phyloP scores from a whole-genome alignment of 306 rosid species.

The Mimosa pudica region DNA sequence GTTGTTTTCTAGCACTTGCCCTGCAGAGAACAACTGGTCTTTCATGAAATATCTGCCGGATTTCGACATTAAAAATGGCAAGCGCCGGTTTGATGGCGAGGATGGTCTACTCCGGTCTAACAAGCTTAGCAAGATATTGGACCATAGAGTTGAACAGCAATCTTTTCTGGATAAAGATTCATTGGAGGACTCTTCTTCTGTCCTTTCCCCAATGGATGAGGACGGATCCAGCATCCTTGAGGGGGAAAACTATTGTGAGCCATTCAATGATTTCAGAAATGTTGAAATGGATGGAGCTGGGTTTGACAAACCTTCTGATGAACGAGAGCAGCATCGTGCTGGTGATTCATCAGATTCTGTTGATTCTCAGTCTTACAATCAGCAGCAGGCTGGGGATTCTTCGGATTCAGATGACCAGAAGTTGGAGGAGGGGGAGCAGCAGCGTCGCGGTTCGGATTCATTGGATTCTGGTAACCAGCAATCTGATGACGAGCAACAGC shows the following conservation, averaged over 20 bases:
- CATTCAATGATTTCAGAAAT: neutral
- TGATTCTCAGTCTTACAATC: neutral
- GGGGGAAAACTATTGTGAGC: constrained; percentile 9
- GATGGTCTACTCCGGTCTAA: constrained; percentile 41
- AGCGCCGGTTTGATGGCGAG: constrained; percentile 46
- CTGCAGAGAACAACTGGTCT: constrained; percentile 65
- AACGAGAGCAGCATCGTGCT: constrained; percentile 13
- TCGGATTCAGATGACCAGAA: constrained; percentile 22
- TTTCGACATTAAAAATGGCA: constrained; percentile 49
- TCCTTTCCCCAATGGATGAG: constrained; percentile 48
- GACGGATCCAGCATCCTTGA: constrained; percentile 45
- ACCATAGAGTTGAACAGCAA: constrained; percentile 33
- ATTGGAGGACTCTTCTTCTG: constrained; percentile 10
- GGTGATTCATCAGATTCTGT: constrained; percentile 22
- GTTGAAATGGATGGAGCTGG: constrained; percentile 26
- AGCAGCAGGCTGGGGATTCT: constrained; percentile 19
- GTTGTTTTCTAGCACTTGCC: constrained; percentile 74
- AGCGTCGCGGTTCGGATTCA: constrained; percentile 4
- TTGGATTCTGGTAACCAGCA: constrained; percentile 25
- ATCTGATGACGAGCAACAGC: constrained; percentile 43
- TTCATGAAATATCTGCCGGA: constrained; percentile 61
- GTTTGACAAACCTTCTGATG: constrained; percentile 21
- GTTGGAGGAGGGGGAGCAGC: constrained; percentile 16
- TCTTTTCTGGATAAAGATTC: constrained; percentile 30
- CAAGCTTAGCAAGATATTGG: constrained; percentile 45